Base-by-base conservation (phyloP, 345 rosid species). In the Leavenworthia alabamica region DNA sequence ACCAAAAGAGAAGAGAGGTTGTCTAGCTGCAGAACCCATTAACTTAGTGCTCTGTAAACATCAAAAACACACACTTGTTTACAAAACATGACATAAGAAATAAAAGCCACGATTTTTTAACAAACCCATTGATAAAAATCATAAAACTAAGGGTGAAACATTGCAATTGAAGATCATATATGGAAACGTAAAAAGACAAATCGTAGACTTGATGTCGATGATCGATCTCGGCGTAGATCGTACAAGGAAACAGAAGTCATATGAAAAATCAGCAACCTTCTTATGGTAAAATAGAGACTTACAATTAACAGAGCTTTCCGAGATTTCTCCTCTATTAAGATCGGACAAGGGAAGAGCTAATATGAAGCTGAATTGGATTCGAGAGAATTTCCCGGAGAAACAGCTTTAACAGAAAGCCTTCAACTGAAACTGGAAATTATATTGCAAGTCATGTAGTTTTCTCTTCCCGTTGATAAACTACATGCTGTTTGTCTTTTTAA, bases 1-100 rank as follows among this genome's bases (percentile, higher is more conserved):
- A 32, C 97, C 99, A 26, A 89, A 89, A 8, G 96, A 93, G 72
- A 92, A 92, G 45, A 85, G 82, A 22, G 94, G 97, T 51, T 49
- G 79, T 54, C 60, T 73, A 5, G 66, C 79, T 64, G 71, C 73
- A 10, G 85, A 75, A 39, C 76, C 89, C 94, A 84, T 40, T 23
- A 15, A 57, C 41, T 14, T 33, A 26, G 47, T 44, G 24, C 41
- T 46, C 68, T 70, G 22, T 55, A 24, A 33, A 60, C 40, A 60
- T 43, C 19, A 32, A 19, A 54, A 54, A 54, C n/a, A 17, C 43
- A 35, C 23, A 56, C 22, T 47, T 33, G 56, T 37, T 19, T 15
- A n/a, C n/a, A n/a, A n/a, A n/a, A n/a, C n/a, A n/a, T n/a, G n/a
- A n/a, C n/a, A n/a, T n/a, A n/a, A n/a, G n/a, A n/a, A n/a, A 2